Conservation (phyloP, 371 early-diverging fungal genomes). For the Mortierella sp. region DNA sequence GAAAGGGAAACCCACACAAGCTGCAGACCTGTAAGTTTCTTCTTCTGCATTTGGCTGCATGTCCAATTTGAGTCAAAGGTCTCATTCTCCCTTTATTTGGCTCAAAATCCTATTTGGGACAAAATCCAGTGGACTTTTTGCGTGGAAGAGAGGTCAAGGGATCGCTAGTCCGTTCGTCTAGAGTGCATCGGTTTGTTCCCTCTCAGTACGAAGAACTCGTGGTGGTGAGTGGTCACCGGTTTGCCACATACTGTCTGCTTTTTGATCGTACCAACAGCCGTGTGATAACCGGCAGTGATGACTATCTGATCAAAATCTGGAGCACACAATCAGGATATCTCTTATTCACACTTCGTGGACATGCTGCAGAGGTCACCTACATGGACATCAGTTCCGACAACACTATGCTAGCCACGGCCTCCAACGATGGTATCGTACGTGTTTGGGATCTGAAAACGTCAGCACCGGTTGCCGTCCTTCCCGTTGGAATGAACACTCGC, state of each 20-base stretch:
- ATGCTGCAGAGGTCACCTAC: slow-evolving; percentile 82
- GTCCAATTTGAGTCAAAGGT: no score
- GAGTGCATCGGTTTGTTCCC: slow-evolving; percentile 33
- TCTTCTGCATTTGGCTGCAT: no score
- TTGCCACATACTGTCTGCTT: slow-evolving; percentile 75
- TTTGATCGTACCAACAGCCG: slow-evolving; percentile 81
- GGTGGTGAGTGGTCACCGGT: slow-evolving; percentile 80
- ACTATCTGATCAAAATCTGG: slow-evolving; percentile 90
- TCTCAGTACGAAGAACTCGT: slow-evolving; percentile 61
- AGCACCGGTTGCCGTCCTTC: slow-evolving; percentile 73
- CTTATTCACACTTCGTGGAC: slow-evolving; percentile 86
- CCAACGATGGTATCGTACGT: slow-evolving; percentile 81
- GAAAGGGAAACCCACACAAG: slow-evolving; percentile 13
- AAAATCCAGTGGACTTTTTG: slow-evolving; percentile 26
- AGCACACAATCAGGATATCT: slow-evolving; percentile 84
- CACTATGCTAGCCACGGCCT: slow-evolving; percentile 86
- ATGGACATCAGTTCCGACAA: slow-evolving; percentile 85
- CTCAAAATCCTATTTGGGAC: no score
- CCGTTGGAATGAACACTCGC: slow-evolving; percentile 26
- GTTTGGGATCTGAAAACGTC: slow-evolving; percentile 85
- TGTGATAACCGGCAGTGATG: slow-evolving; percentile 88
- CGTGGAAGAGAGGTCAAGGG: slow-evolving; percentile 55
- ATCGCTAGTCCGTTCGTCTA: slow-evolving; percentile 1
- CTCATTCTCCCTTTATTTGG: no score
- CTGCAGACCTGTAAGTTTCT: slow-evolving; percentile 18